Conservation (phyloP, 331 rosid genomes). For the Prunus yedoensis region DNA sequence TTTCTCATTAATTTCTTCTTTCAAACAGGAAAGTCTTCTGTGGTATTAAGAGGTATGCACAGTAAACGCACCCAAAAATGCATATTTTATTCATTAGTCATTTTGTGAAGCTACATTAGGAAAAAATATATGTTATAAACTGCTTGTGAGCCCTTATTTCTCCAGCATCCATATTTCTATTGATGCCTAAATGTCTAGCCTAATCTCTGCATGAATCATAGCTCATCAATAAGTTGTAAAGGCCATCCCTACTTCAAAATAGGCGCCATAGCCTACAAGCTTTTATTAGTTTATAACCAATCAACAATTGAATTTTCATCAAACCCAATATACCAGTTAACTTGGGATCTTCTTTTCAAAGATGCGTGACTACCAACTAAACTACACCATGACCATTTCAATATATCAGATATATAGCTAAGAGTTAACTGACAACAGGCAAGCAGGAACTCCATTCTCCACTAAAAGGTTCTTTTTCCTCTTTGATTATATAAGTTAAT, state of each 20-base stretch:
- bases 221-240: not conserved
- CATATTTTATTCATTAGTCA: not conserved
- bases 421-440: not conserved
- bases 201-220: constrained; percentile 3
- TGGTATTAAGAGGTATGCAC: not conserved
- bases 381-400: not conserved
- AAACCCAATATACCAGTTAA: not conserved
- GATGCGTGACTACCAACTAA: not conserved
- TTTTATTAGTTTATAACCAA: not conserved
- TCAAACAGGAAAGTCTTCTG: not conserved
- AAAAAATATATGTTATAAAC: not conserved
- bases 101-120: not conserved
- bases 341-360: not conserved
- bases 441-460: not conserved
- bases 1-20: not conserved
- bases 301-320: not conserved
- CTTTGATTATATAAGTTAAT: not conserved
- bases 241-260: not conserved
- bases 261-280: not conserved
- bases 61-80: not conserved
- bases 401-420: not conserved
- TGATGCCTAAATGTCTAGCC: not conserved
- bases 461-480: not conserved
- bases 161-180: not conserved
- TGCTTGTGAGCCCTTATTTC: not conserved